Percentiles rank a stretch among this genome's conserved stretches.
Evolutionary conservation across 768 basidiomycete species (phyloP).

Genomic region (Boletus subcaerulescens): DNA sequence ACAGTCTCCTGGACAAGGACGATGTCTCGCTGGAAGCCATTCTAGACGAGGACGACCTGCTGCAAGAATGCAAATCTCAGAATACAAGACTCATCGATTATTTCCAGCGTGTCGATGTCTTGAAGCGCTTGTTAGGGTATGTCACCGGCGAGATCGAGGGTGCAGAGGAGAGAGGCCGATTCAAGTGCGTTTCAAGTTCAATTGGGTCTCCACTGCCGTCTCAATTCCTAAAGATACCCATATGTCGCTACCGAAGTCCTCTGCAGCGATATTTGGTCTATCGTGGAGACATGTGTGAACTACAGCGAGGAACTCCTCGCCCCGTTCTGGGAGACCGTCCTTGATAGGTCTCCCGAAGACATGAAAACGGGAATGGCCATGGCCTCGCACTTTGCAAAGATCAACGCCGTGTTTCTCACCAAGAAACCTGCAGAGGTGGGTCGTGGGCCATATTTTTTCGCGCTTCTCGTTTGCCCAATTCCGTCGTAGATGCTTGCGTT

Average conservation of each 20-base stretch:
- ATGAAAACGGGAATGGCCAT: conserved; percentile 86
- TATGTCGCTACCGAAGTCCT: conserved; percentile 92
- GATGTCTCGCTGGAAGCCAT: conserved; percentile 87
- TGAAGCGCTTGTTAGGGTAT: conserved; percentile 78
- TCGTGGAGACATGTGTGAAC: conserved; percentile 84
- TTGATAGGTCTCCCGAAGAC: conserved; percentile 77
- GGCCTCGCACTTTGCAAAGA: conserved; percentile 92
- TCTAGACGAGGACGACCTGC: conserved; percentile 88
- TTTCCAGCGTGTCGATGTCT: conserved; percentile 76
- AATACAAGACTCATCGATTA: conserved; percentile 88
- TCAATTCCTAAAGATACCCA: conserved; percentile 63
- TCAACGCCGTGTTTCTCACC: conserved; percentile 82
- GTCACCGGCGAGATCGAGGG: conserved; percentile 85
- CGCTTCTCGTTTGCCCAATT: conserved; percentile 14
- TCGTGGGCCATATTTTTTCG: conserved; percentile 18
- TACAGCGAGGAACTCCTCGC: conserved; percentile 67
- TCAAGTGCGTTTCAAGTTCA: conserved; percentile 60
- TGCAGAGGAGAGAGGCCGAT: conserved; percentile 72
- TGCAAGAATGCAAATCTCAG: conserved; percentile 94
- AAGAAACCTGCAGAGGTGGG: conserved; percentile 88
- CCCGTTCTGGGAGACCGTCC: conserved; percentile 90
- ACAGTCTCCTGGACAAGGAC: conserved; percentile 87
- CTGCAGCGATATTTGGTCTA: conserved; percentile 93
- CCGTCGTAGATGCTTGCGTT: conserved; percentile 82
- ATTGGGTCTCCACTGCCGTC: conserved; percentile 1